Evolutionary conservation across 805 yeast species (phyloP).

Genomic region (Pichia rugopelliculosa): DNA sequence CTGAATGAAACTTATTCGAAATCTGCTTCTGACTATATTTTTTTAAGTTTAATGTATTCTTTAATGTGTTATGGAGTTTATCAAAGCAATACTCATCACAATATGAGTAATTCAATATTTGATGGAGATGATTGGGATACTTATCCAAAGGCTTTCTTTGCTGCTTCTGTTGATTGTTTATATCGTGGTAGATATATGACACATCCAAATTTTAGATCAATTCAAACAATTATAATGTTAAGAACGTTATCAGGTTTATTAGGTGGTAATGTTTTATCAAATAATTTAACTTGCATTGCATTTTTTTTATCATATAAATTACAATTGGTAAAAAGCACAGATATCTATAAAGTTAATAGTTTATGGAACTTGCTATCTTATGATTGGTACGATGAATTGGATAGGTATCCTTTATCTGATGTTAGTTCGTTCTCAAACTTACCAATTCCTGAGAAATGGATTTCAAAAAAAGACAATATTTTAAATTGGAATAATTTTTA

Average conservation of each 20-base stretch:
- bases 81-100: constrained; percentile 21
- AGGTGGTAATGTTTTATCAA: constrained; percentile 26
- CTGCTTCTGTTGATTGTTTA: constrained; percentile 28
- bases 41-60: constrained; percentile 27
- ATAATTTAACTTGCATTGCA: constrained; percentile 18
- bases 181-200: constrained; percentile 29
- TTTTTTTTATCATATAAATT: constrained; percentile 20
- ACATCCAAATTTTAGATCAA: constrained; percentile 20
- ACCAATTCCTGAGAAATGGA: constrained; percentile 21
- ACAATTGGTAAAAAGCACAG: constrained; percentile 17
- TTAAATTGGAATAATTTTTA: constrained; percentile 20
- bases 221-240: constrained; percentile 25
- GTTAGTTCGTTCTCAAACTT: constrained; percentile 18
- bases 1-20: constrained; percentile 20
- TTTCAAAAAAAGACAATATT: constrained; percentile 5
- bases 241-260: constrained; percentile 24
- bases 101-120: constrained; percentile 15
- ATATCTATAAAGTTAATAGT: not conserved
- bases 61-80: constrained; percentile 26
- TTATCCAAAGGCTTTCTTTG: constrained; percentile 24
- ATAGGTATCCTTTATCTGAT: constrained; percentile 19
- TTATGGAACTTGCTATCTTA: constrained; percentile 28
- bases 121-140: constrained; percentile 22
- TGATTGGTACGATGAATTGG: constrained; percentile 30
- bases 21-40: constrained; percentile 22